A percentile compares a stretch with the other conserved stretches of the same genome.
Evolutionary conservation across 768 basidiomycete species (phyloP).

Genomic region (Auricularia auricula-judae): DNA sequence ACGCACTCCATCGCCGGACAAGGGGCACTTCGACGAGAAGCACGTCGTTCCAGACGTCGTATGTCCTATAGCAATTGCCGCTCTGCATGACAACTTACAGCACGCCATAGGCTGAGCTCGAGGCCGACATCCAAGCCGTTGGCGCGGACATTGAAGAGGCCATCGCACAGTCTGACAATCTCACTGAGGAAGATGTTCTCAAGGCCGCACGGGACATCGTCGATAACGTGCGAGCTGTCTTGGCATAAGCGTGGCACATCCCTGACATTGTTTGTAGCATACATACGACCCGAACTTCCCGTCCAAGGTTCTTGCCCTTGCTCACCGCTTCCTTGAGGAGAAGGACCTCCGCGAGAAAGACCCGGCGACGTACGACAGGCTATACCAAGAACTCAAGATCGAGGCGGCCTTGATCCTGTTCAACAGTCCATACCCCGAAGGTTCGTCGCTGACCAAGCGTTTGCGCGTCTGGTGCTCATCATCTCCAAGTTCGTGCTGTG

Average conservation of each 20-base stretch:
- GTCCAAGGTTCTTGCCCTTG: slow-evolving; percentile 1
- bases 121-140: background rate
- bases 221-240: background rate
- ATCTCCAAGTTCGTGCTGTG: slow-evolving; percentile 9
- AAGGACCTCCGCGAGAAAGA: slow-evolving; percentile 6
- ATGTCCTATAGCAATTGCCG: too few relatives aligned
- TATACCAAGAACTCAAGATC: slow-evolving; percentile 17
- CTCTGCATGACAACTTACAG: too few relatives aligned
- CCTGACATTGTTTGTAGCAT: background rate
- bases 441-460: background rate
- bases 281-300: slow-evolving; percentile 5
- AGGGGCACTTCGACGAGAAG: too few relatives aligned
- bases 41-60: too few relatives aligned
- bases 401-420: slow-evolving; percentile 18
- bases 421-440: slow-evolving; percentile 13
- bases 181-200: background rate
- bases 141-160: background rate
- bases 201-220: background rate
- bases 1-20: too few relatives aligned
- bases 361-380: slow-evolving; percentile 10
- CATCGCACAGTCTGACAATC: background rate
- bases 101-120: background rate
- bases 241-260: background rate
- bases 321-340: slow-evolving; percentile 2
- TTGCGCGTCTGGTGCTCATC: background rate